These are phyloP conservation scores for Ophiostoma ips DNA, from an alignment of 2,329 filamentous ascomycete species.

Conservation along the genomic window DNA sequence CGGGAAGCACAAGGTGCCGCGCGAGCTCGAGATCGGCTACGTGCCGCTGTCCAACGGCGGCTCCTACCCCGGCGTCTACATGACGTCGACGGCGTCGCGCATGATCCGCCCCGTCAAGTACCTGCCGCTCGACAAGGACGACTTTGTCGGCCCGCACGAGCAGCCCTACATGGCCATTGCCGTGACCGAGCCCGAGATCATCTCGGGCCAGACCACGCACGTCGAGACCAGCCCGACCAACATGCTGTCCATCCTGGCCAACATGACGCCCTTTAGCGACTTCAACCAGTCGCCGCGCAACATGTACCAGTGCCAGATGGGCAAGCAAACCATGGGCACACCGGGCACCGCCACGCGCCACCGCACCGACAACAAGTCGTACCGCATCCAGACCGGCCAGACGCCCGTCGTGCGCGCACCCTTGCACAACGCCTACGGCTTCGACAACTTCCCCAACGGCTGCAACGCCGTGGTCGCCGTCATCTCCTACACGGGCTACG, in stretches of 20 bases:
- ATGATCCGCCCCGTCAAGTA: constrained; percentile 93
- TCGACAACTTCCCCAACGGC: constrained; percentile 97
- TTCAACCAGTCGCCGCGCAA: constrained; percentile 98
- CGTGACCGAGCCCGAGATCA: constrained; percentile 73
- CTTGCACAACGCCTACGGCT: constrained; percentile 87
- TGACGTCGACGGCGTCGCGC: constrained; percentile 71
- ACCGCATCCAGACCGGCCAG: constrained; percentile 87
- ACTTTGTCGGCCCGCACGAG: constrained; percentile 85
- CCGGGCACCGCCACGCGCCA: constrained; percentile 72
- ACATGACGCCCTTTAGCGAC: constrained; percentile 97
- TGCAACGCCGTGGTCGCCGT: constrained; percentile 93
- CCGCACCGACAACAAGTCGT: constrained; percentile 94
- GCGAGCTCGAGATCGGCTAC: constrained; percentile 81
- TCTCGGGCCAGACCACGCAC: constrained; percentile 80
- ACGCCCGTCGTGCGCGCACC: constrained; percentile 86
- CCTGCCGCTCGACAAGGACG: constrained; percentile 68
- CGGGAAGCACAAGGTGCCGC: constrained; percentile 63
- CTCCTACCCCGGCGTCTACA: constrained; percentile 92
- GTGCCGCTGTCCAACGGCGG: constrained; percentile 78
- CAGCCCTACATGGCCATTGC: constrained; percentile 98
- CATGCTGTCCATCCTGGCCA: constrained; percentile 92
- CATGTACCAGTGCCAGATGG: constrained; percentile 99
- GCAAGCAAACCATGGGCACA: constrained; percentile 98
- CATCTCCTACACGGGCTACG: constrained; percentile 96
- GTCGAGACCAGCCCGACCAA: constrained; percentile 92